Evolutionary conservation across 2,329 filamentous ascomycete genomes (phyloP).

Genomic region (Colletotrichum filicis): DNA sequence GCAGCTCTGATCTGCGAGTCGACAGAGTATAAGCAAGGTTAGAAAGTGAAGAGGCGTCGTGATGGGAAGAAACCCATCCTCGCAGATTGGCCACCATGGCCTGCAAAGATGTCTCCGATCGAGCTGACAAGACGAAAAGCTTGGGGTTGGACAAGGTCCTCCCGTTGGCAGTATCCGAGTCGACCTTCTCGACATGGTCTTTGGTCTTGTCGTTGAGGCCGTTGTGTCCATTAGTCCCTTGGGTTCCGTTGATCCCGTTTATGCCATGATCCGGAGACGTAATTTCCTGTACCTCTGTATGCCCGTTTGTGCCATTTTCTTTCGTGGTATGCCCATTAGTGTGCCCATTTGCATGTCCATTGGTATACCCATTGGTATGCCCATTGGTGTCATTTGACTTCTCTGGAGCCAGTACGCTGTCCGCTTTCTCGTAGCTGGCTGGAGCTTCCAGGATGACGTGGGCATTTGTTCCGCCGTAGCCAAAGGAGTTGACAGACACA

Average conservation of each 20-base stretch:
- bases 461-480: conserved; percentile 42
- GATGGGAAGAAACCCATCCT: background rate
- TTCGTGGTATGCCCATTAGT: too few species aligned
- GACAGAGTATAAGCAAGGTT: conserved; percentile 29
- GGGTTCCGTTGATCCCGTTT: background rate
- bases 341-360: background rate
- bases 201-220: background rate
- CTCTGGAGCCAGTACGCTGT: background rate
- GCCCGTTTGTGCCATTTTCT: too few species aligned
- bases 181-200: background rate
- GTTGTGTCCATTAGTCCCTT: background rate
- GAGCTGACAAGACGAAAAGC: conserved; percentile 54
- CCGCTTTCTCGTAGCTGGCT: background rate
- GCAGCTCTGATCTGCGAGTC: background rate
- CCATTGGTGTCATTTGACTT: background rate
- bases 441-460: conserved; percentile 41
- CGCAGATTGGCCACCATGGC: background rate
- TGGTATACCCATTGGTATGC: background rate
- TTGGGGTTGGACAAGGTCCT: conserved; percentile 38
- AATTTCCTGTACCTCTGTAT: background rate
- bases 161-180: background rate
- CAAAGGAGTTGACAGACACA: conserved; percentile 44
- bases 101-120: conserved; percentile 32
- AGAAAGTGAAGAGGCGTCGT: background rate
- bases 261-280: background rate